Base-by-base conservation (phyloP, 176 grass and related monocot species). In the Dactylis glomerata region DNA sequence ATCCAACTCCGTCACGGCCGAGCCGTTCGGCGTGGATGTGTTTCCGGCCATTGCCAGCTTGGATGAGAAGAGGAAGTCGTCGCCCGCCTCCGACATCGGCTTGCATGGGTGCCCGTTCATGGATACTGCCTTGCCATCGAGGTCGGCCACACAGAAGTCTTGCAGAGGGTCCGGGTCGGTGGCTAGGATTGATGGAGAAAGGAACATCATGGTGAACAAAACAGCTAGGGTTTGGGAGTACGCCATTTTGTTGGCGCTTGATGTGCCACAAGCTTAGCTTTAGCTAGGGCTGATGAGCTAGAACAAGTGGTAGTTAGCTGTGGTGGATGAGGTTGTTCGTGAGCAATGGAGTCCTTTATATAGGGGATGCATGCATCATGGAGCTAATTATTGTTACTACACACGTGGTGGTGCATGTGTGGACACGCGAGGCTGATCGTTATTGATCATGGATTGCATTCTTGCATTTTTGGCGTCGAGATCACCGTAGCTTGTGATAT, bases 91-190 rank as follows among this genome's bases (percentile, higher is more conserved):
- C 6, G 81, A 68, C 5, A 34, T 0, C 1, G 79, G 85, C 75
- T 79, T 31, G 52, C 93, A 95, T 0, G 88, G 78, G 72, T 75
- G 73, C 0, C 93, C 93, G 46, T 95, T 92, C 24, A 92, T 82
- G 0, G 59, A 31, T 3, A 75, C 12, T 0, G 3, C n/a, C 3
- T 13, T 31, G 54, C 52, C 34, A 23, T 15, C 20, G 12, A 66
- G 64, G 81, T 90, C 69, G 20, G 90, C 93, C 15, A 95, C 81
- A 5, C 90, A 95, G 44, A 92, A 92, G 75, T 95, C 93, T 73
- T 92, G 90, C 5, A 95, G 80, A 37, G 82, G 88, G 31, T 95
- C 85, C 0, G 88, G 82, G 42, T 92, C 90, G 4, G 61, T 2
- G 19, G 46, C 75, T 55, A 38, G 7, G 36, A 85, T 81, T 19